Base-by-base conservation (phyloP, 2,329 filamentous ascomycete genomes). In the Colletotrichum filicis region DNA sequence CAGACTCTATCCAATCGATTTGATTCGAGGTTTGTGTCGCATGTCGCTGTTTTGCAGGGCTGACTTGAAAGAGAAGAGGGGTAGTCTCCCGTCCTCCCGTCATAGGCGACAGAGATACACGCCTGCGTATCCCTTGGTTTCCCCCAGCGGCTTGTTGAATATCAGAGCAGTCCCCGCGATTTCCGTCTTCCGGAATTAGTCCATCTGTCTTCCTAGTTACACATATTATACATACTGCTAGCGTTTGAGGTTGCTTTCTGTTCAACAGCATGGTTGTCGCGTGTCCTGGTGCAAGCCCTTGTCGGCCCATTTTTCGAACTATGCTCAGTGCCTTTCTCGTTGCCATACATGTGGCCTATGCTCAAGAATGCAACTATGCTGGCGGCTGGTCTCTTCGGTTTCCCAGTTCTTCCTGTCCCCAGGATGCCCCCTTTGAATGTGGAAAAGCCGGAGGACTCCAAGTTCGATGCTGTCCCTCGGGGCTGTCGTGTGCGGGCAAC, bases 311-410 rank as follows among this genome's bases (percentile, higher is more conserved):
- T 6, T 26, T 24, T 14, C 26, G 37, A n/a, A 12, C 6, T 6
- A 12, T 30, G 11, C 26, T 52, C 7, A n/a, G 24, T 52, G 8
- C 24, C 2, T 8, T 62, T 22, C 11, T 49, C n/a, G 7, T 32
- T n/a, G 26, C 59, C 1, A 7, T 11, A 5, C 26, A 30, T 22
- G 9, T 30, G 1, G n/a, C 7, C 28, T 4, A 30, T 11, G 37
- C 59, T 7, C 59, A 62, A 28, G 37, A 62, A 7, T 62, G 59
- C 19, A 52, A 62, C 26, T 52, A 52, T 28, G 19, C 37, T 9
- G 42, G 59, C 59, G 59, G 59, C 26, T 62, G 59, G 59, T 62
- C 59, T 4, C 59, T 62, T 11, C 37, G 59, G 14, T 62, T 52
- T 28, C 59, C 59, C n/a, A n/a, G 8, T 9, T 62, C 59, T 30